These are phyloP conservation scores for Mikania micrantha DNA, from an alignment of 129 eudicot species.

Conservation along the genomic window DNA sequence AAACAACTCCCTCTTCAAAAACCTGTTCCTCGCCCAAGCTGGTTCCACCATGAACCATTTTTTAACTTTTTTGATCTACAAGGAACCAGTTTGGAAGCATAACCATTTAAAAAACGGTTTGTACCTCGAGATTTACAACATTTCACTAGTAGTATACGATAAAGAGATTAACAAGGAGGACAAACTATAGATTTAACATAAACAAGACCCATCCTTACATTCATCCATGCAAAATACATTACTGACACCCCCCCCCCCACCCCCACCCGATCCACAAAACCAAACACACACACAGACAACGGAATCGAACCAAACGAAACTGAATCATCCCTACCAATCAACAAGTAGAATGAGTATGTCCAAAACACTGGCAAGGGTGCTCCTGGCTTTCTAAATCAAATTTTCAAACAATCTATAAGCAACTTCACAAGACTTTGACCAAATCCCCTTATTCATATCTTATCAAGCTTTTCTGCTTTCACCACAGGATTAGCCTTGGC, in stretches of 20 bases:
- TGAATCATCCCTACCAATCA: conserved; percentile 25
- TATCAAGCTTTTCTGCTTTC: conserved; percentile 68
- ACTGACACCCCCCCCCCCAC: too few species aligned
- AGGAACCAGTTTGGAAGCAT: too few species aligned
- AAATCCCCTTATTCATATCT: conserved; percentile 36
- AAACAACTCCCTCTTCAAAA: too few species aligned
- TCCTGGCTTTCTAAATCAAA: conserved; percentile 19
- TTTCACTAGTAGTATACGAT: background rate
- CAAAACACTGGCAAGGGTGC: conserved; percentile 27
- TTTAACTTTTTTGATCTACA: too few species aligned
- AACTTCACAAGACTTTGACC: conserved; percentile 24
- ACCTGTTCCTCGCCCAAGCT: too few species aligned
- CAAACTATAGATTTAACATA: conserved; percentile 23
- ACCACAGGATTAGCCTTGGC: conserved; percentile 69
- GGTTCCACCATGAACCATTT: too few species aligned
- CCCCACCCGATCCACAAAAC: background rate
- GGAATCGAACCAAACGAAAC: conserved; percentile 31
- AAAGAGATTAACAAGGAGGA: conserved; percentile 4
- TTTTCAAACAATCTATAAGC: conserved; percentile 17
- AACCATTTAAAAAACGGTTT: too few species aligned
- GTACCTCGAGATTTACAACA: too few species aligned
- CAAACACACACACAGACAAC: conserved; percentile 5
- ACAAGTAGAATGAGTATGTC: conserved; percentile 34
- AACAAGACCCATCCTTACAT: background rate
- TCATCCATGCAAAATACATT: conserved; percentile 4